These are phyloP conservation scores for Oldenlandia corymbosa DNA, from an alignment of 257 asterid species.

Conservation along the genomic window DNA sequence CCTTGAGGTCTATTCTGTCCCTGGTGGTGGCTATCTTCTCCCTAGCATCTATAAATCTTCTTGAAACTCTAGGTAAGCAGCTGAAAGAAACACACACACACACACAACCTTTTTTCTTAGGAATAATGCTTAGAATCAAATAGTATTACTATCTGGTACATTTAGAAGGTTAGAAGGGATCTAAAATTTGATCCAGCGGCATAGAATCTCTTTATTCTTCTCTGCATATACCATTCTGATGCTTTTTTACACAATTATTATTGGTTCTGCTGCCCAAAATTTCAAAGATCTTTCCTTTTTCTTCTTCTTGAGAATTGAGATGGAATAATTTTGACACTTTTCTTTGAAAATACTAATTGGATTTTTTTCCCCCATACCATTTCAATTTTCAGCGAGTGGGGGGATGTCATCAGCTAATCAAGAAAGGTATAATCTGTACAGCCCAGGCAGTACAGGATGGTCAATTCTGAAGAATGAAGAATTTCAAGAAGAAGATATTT, in stretches of 20 bases:
- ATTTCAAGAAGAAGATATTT: conserved; percentile 51
- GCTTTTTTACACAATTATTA: neutral
- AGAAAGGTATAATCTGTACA: conserved; percentile 28
- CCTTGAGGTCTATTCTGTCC: neutral
- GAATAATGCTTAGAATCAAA: too few relatives aligned
- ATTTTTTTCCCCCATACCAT: too few relatives aligned
- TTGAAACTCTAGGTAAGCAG: conserved; percentile 7
- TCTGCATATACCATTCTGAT: neutral
- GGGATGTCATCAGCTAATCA: conserved; percentile 32
- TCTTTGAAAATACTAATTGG: too few relatives aligned
- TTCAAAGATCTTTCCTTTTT: neutral
- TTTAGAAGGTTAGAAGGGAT: neutral
- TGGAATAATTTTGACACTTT: neutral
- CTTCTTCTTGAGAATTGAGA: neutral
- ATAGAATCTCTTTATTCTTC: neutral
- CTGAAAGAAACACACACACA: neutral
- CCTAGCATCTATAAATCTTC: neutral
- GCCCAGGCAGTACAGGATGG: conserved; percentile 49
- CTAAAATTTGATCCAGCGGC: neutral
- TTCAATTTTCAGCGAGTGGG: neutral
- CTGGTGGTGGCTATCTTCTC: conserved; percentile 3
- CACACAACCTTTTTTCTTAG: neutral
- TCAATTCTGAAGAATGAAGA: conserved; percentile 48
- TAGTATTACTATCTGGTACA: neutral
- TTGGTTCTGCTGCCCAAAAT: neutral